Percentiles rank a stretch among this genome's conserved stretches.
Conservation (phyloP, 768 basidiomycete species). For the Pholiota microspora region DNA sequence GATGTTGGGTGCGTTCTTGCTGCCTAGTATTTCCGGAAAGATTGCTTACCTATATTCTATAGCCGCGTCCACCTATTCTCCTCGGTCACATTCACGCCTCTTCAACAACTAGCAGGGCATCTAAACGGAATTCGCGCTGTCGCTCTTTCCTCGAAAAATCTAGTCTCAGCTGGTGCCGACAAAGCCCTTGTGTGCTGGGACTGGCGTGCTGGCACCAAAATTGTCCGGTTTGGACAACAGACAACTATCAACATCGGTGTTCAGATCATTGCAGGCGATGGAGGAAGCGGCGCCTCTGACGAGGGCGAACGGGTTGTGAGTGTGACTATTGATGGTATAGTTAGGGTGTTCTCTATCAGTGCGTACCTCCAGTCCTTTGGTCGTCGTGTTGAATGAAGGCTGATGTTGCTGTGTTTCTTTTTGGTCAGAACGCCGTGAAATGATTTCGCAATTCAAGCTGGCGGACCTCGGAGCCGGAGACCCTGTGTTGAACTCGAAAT, state of each 20-base stretch:
- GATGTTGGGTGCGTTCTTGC: constrained; percentile 72
- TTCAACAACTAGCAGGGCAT: constrained; percentile 84
- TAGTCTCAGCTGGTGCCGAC: constrained; percentile 81
- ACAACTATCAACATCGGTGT: constrained; percentile 91
- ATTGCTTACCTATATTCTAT: constrained; percentile 2
- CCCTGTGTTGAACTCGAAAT: constrained; percentile 60
- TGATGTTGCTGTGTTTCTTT: background rate
- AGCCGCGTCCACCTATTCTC: constrained; percentile 90
- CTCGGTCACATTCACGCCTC: constrained; percentile 77
- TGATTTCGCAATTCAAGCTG: constrained; percentile 91
- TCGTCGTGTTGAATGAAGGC: background rate
- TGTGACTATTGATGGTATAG: constrained; percentile 90
- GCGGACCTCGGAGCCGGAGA: constrained; percentile 72
- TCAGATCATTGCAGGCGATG: constrained; percentile 64
- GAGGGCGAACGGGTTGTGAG: constrained; percentile 87
- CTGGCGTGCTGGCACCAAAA: constrained; percentile 86
- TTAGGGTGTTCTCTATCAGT: constrained; percentile 90
- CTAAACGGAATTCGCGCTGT: constrained; percentile 89
- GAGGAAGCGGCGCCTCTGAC: constrained; percentile 25
- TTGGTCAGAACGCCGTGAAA: constrained; percentile 60
- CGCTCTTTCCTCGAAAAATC: constrained; percentile 78
- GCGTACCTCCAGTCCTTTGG: constrained; percentile 27
- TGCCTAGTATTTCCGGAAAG: background rate
- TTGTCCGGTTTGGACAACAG: constrained; percentile 89
- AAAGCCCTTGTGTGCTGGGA: constrained; percentile 86